Evolutionary conservation across 202 grass and related monocot genomes (phyloP), one percentile per base, ranked within the genome.

Genomic region (Carex arenaria): DNA sequence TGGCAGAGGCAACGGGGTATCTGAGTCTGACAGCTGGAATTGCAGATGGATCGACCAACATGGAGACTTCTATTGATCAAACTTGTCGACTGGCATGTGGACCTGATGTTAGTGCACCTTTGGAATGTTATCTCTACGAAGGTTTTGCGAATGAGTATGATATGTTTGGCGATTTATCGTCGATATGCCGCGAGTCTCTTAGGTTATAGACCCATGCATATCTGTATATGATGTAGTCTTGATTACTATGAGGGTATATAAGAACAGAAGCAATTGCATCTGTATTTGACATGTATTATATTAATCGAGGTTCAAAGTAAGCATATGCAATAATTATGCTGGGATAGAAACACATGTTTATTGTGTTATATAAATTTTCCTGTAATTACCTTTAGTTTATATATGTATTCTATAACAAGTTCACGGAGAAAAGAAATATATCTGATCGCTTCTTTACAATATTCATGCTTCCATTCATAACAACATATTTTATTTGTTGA

Each of bases 171-270:
- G 78, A 80, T 64, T 43, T 80, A 20, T 80, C 77, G 10, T 59
- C 77, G 10, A 80, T 80, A 61, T 80, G 55, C 60, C 20, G 7
- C 10, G 78, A 80, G 9, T 61, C 55, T 64, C 34, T 80, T 61
- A 80, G n/a, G 31, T 43, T n/a, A 10, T 57, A 80, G 78, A 80
- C 32, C 38, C 10, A 64, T 38, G 32, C 4, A 40, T 7, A 9
- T 19, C 15, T 28, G 9, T 45, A 12, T 17, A 31, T 13, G 7
- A 66, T 17, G 18, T 43, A 38, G 38, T 20, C 42, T 43, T 69
- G 34, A 7, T 18, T 68, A 38, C 14, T 40, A 67, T 42, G 32
- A 18, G 6, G 15, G 15, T 69, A 0, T 69, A 69, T 38, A 69
- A 20, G 66, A 19, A 45, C 20, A 45, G 36, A 45, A 43, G 8